Conservation (phyloP, 441 rosid genomes). For the Populus hybrid region DNA sequence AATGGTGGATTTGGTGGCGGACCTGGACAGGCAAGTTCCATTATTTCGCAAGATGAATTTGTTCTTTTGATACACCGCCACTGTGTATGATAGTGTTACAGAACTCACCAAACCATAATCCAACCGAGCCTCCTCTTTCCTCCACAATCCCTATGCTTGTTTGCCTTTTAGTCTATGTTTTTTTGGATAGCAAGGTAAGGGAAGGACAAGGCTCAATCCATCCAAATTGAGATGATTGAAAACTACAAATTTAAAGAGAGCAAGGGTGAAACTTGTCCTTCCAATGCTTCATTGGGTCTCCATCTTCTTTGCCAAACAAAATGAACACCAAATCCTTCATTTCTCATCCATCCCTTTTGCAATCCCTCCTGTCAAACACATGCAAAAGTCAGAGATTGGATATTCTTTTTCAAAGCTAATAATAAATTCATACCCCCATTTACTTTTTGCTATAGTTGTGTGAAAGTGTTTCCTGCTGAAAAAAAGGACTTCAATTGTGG, state of each 20-base stretch:
- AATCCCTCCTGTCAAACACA: not conserved
- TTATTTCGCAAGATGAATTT: conserved; percentile 9
- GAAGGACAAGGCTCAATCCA: not conserved
- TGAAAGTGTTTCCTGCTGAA: not conserved
- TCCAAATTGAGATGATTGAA: not conserved
- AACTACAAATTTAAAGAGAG: not conserved
- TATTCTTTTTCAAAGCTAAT: not conserved
- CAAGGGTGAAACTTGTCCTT: not conserved
- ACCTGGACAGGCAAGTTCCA: conserved; percentile 85
- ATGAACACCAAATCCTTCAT: not conserved
- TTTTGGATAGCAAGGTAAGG: not conserved
- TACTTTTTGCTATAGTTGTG: not conserved
- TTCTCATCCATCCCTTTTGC: not conserved
- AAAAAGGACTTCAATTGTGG: not conserved
- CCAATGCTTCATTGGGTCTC: not conserved
- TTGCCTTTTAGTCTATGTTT: not conserved
- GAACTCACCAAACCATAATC: not conserved
- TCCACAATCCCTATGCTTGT: not conserved
- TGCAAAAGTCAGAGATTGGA: not conserved
- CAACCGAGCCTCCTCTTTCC: not conserved
- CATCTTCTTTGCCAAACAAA: not conserved
- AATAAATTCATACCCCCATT: not conserved
- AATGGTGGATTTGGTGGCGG: conserved; percentile 95
- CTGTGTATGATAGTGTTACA: not conserved
- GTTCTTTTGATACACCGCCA: not conserved